Evolutionary conservation across 2,329 filamentous ascomycete genomes (phyloP), one percentile per base, ranked within the genome.

Genomic region (Ascomycota sp.): DNA sequence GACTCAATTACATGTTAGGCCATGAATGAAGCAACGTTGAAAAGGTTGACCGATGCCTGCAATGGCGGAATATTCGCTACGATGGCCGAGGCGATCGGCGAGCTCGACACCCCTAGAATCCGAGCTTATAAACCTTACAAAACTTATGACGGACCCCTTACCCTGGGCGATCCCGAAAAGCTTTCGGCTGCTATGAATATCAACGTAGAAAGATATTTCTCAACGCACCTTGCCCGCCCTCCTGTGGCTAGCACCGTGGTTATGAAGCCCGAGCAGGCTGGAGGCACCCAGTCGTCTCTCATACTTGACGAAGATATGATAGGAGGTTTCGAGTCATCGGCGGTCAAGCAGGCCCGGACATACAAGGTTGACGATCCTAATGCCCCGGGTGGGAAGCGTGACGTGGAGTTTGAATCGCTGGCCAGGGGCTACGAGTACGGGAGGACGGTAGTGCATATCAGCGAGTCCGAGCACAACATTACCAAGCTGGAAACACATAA

Each of bases 401-500:
- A 92, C 35, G 73, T 98, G 24, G 71, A 78, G 25, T 72, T 72
- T 37, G 83, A 92, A 10, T 70, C 81, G 11, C 63, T 98, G 28
- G 81, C 81, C n/a, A 92, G 83, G 50, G 89, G 89, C 0, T 98
- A 86, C 47, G 75, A 82, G 47, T 98, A 98, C 49, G 89, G 89
- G 31, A 69, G 83, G 36, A 93, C 86, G 1, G 82, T 80, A 2
- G 86, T 98, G 1, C 75, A 78, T 42, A 92, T 98, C 43, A 80
- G 72, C 41, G 75, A 84, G 43, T 77, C 77, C 1, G 86, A 98
- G 45, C 68, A 76, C 50, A 82, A 84, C 43, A 72, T 93, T 37
- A 92, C 82, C n/a, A 83, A 78, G 41, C 64, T 93, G 27, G 76
- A 91, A 45, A 89, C 82, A 0, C 54, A 58, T 8, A 74, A 77